These are phyloP conservation scores for Dendrostoma leiphaemia DNA, from an alignment of 2,329 filamentous ascomycete species.

Conservation along the genomic window DNA sequence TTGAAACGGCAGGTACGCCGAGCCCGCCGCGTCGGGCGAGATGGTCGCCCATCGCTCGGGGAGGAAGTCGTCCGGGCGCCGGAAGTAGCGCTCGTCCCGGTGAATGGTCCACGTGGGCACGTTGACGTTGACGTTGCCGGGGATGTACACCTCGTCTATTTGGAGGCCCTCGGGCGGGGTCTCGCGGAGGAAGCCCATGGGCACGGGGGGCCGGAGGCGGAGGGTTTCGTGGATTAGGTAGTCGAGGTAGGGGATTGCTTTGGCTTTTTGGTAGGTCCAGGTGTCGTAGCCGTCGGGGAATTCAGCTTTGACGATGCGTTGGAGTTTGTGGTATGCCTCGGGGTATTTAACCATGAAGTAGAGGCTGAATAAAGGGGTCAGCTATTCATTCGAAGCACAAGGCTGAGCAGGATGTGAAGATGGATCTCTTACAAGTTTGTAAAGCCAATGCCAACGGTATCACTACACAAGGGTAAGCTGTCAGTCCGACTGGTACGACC, in stretches of 20 bases:
- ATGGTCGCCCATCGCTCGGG: conserved; percentile 18
- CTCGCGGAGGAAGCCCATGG: conserved; percentile 31
- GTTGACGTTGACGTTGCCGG: neutral
- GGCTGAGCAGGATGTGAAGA: neutral
- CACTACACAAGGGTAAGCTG: no score
- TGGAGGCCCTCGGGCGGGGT: conserved; percentile 34
- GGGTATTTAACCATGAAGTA: conserved; percentile 27
- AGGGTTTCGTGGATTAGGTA: conserved; percentile 41
- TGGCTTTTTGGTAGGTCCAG: conserved; percentile 31
- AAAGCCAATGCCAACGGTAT: no score
- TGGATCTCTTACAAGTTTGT: conserved; percentile 26
- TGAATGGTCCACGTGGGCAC: conserved; percentile 12
- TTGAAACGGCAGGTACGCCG: conserved; percentile 17
- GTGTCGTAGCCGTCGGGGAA: conserved; percentile 25
- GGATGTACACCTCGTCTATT: conserved; percentile 3
- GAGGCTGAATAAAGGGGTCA: conserved; percentile 32
- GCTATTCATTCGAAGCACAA: conserved; percentile 26
- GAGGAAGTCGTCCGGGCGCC: conserved; percentile 3
- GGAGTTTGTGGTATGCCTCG: conserved; percentile 12
- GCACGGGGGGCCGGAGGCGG: conserved; percentile 39
- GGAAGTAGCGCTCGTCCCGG: conserved; percentile 16
- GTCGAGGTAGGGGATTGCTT: conserved; percentile 29
- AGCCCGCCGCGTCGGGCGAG: conserved; percentile 5
- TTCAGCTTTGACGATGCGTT: conserved; percentile 25
- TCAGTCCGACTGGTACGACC: no score